Evolutionary conservation across 805 yeast genomes (phyloP), one percentile per base, ranked within the genome.

Genomic region (Millerozyma miso): DNA sequence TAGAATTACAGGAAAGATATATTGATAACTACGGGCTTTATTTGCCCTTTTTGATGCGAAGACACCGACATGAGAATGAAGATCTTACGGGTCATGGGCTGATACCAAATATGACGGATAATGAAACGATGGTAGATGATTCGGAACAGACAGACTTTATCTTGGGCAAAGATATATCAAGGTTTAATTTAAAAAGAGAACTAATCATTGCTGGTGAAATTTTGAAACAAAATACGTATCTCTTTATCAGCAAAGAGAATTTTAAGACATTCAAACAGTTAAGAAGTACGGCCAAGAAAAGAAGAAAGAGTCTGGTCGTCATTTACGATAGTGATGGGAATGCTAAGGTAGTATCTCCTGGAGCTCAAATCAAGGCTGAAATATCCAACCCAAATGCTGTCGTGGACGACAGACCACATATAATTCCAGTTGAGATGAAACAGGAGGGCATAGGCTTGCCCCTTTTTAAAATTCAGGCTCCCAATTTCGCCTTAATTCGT

Each of bases 11-110:
- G 51, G 59, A 54, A 0, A 53, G 65, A 2, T 70, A 54, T 48
- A 53, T 52, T 19, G 71, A 62, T n/a, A 70, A 70, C 43, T 70
- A 60, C 47, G 62, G 63, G 8, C 48, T 54, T 23, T 70, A 68
- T 47, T 47, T 67, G 5, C 75, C 75, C 4, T 70, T 47, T 50
- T 48, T 68, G n/a, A 38, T 67, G n/a, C 50, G 72, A 26, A 56
- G 62, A 26, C 38, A 32, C 19, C 33, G 29, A 23, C 17, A 33
- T 16, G 31, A 33, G 26, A 38, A 38, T 14, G 16, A 13, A 14
- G 37, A 19, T 13, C 19, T 20, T 1, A 2, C 10, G 31, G 20
- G 33, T 19, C 31, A 33, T 18, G 35, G 4, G 19, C 33, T 8
- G 5, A 31, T 16, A 29, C 7, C 37, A n/a, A 17, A 38, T 26